phyloP scores from a whole-genome alignment of 441 rosid species.

The Daphne laureola region DNA sequence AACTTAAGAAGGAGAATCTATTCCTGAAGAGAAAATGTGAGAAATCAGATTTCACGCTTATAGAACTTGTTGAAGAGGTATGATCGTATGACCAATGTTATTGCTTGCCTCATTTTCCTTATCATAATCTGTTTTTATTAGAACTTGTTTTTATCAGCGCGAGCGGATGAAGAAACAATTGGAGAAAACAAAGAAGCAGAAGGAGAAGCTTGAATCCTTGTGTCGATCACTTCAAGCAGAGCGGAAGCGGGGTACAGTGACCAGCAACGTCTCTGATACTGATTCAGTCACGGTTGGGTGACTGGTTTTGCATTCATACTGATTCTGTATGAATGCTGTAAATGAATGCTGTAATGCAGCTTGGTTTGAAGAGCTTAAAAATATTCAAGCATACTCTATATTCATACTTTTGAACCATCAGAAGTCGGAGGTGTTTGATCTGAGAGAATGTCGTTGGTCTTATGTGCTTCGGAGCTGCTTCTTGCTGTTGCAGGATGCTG shows the following conservation, averaged over 20 bases:
- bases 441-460: no score
- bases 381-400: no score
- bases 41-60: slow-evolving; percentile 65
- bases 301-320: no score
- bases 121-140: slow-evolving; percentile 2
- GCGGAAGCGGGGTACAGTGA: slow-evolving; percentile 47
- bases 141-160: slow-evolving; percentile 37
- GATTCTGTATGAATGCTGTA: no score
- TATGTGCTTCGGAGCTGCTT: no score
- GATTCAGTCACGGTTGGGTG: slow-evolving; percentile 2
- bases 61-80: slow-evolving; percentile 89
- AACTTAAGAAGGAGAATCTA: slow-evolving; percentile 74
- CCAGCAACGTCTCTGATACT: slow-evolving; percentile 22
- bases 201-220: slow-evolving; percentile 80
- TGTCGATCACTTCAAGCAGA: slow-evolving; percentile 93
- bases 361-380: no score
- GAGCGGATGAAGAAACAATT: slow-evolving; percentile 68
- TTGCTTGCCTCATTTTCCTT: no score
- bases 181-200: slow-evolving; percentile 88
- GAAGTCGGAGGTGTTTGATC: no score
- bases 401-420: no score
- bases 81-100: not conserved
- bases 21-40: slow-evolving; percentile 86
- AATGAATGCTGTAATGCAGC: no score
- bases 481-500: no score